Evolutionary conservation across 495 filamentous ascomycete species (phyloP).

Genomic region (Sporormia fimetaria): DNA sequence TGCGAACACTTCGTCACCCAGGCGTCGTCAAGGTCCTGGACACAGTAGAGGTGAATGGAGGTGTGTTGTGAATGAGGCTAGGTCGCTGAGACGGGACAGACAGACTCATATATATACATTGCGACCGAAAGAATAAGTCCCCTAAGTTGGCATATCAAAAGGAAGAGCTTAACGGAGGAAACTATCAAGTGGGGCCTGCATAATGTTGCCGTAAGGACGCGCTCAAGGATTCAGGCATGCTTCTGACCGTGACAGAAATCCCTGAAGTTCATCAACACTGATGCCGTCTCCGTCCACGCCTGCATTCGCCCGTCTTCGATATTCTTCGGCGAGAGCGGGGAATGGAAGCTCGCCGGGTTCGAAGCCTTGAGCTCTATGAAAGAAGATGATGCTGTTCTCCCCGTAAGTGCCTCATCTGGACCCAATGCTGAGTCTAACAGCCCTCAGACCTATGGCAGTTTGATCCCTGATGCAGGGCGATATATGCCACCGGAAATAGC

Average conservation of each 20-base stretch:
- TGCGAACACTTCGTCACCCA: conserved; percentile 83
- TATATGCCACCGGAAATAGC: conserved; percentile 80
- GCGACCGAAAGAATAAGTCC: conserved; percentile 83
- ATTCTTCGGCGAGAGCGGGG: conserved; percentile 86
- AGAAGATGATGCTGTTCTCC: conserved; percentile 85
- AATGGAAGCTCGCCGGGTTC: conserved; percentile 93
- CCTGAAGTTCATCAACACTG: conserved; percentile 88
- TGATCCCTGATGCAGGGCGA: conserved; percentile 68
- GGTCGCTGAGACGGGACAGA: conserved; percentile 42
- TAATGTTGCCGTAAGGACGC: conserved; percentile 59
- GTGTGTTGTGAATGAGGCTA: neutral
- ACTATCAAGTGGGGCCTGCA: conserved; percentile 93
- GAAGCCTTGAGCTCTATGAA: conserved; percentile 90
- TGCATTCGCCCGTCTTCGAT: conserved; percentile 73
- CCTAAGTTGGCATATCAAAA: conserved; percentile 71
- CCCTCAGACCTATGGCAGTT: conserved; percentile 64
- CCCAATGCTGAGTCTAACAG: conserved; percentile 8
- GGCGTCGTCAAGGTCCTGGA: conserved; percentile 88
- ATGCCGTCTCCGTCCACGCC: conserved; percentile 83
- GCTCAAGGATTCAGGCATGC: neutral
- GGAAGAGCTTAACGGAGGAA: conserved; percentile 73
- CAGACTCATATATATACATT: conserved; percentile 86
- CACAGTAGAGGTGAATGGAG: conserved; percentile 66
- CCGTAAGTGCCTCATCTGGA: conserved; percentile 45
- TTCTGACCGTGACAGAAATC: conserved; percentile 50